phyloP scores from a whole-genome alignment of 108 stramenopile genomes.

The Cylindrotheca closterium region DNA sequence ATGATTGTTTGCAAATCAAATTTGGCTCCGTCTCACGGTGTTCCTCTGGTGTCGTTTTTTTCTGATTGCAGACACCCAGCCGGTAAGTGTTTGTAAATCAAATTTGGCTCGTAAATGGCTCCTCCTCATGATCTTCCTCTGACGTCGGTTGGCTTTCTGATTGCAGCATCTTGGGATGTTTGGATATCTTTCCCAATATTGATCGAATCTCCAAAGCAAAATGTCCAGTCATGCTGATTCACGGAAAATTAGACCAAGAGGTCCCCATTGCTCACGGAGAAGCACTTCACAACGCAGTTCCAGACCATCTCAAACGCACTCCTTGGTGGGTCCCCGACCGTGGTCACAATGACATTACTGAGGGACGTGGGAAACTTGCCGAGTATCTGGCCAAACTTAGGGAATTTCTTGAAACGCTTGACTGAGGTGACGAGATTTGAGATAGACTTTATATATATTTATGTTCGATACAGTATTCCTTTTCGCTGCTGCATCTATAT shows the following conservation, averaged over 20 bases:
- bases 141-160: background rate
- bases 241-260: conserved; percentile 83
- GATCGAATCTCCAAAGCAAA: conserved; percentile 72
- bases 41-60: no score
- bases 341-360: conserved; percentile 90
- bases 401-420: conserved; percentile 53
- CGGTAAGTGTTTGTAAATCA: conserved; percentile 28
- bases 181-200: conserved; percentile 90
- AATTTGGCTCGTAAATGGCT: background rate
- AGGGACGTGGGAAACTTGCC: conserved; percentile 67
- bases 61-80: no score
- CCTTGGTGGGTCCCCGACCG: conserved; percentile 88
- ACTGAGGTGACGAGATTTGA: conserved; percentile 7
- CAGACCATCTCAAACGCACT: conserved; percentile 58
- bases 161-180: conserved; percentile 63
- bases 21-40: no score
- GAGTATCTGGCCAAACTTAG: conserved; percentile 71
- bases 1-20: no score
- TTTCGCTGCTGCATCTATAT: no score
- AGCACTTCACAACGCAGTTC: conserved; percentile 69
- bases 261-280: conserved; percentile 75
- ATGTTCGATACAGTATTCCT: no score
- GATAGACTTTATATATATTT: background rate
- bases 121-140: background rate
- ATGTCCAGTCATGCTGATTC: conserved; percentile 85